Base-by-base conservation (phyloP, 1,139 yeast genomes). In the Dujonia santamariae region DNA sequence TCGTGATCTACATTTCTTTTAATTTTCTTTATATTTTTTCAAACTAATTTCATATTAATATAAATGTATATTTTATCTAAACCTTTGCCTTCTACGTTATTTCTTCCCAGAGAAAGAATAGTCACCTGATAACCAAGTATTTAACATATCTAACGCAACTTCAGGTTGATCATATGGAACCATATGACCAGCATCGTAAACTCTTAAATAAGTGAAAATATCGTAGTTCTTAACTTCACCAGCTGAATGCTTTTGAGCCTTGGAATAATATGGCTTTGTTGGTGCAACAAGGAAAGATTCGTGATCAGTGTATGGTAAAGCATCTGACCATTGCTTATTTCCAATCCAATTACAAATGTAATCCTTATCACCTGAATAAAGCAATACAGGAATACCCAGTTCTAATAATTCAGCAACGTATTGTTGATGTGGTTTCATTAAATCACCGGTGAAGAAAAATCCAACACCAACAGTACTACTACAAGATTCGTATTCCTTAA, bases 251-350 rank as follows among this genome's bases (percentile, higher is more conserved):
- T 7, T 9, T n/a, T 22, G 9, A 6, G 13, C 19, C 17, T 38
- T 36, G 32, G 61, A 56, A 40, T 41, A 38, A 72, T 72, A 68
- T 14, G 70, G 67, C 38, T 48, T 45, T 44, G 67, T 47, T 0
- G 51, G 46, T 44, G 55, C 35, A 31, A 40, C 39, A 26, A 40
- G 44, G 30, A 54, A 55, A 14, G 37, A 32, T 9, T 51, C 53
- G 32, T 53, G 59, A 15, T 44, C 28, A 5, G 24, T 17, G 37
- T 42, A 49, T 13, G 37, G 40, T 38, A 49, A 41, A 12, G 40
- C 41, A 28, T 47, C 42, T 11, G 50, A 40, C 50, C 52, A 49
- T 12, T 37, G 36, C 18, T 42, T 42, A 36, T 45, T 47, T n/a
- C 53, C 53, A 18, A 43, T 19, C 53, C 54, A 49, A 34, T 49